Evolutionary conservation across 2,329 filamentous ascomycete species (phyloP).

Genomic region (Sporothrix luriei): DNA sequence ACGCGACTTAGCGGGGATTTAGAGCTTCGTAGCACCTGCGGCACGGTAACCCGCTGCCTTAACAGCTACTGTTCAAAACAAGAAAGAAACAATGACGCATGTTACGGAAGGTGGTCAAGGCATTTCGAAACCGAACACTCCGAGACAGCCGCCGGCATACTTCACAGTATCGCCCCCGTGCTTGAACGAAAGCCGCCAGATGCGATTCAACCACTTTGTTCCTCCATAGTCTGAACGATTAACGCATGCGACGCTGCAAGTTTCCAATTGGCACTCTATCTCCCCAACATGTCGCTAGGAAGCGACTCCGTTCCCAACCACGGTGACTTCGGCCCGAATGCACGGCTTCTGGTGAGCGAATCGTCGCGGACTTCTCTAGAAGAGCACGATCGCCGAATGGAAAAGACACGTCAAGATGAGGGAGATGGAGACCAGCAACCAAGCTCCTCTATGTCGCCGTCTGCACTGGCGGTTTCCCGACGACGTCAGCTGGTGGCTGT

Average conservation of each 20-base stretch:
- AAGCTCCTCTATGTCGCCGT: not conserved
- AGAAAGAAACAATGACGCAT: constrained; percentile 2
- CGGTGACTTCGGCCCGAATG: not conserved
- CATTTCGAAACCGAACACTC: not conserved
- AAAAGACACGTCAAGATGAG: constrained; percentile 6
- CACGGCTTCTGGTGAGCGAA: not conserved
- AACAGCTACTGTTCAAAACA: not conserved
- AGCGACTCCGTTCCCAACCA: not conserved
- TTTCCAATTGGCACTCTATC: not conserved
- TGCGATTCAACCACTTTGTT: not conserved
- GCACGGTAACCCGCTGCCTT: not conserved
- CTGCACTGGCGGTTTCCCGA: not conserved
- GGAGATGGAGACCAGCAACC: not conserved
- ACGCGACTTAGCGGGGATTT: not conserved
- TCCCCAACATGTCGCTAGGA: not conserved
- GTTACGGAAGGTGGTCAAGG: not conserved
- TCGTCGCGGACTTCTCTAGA: not conserved
- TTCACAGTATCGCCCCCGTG: not conserved
- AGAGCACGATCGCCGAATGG: not conserved
- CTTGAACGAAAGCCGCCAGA: not conserved
- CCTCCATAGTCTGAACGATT: too few relatives aligned
- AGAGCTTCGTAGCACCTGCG: not conserved
- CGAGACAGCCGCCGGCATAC: not conserved
- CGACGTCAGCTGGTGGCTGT: not conserved
- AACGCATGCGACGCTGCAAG: too few relatives aligned